These are phyloP conservation scores for Pseudogymnoascus sp. DNA, from an alignment of 2,329 filamentous ascomycete species.

Conservation along the genomic window DNA sequence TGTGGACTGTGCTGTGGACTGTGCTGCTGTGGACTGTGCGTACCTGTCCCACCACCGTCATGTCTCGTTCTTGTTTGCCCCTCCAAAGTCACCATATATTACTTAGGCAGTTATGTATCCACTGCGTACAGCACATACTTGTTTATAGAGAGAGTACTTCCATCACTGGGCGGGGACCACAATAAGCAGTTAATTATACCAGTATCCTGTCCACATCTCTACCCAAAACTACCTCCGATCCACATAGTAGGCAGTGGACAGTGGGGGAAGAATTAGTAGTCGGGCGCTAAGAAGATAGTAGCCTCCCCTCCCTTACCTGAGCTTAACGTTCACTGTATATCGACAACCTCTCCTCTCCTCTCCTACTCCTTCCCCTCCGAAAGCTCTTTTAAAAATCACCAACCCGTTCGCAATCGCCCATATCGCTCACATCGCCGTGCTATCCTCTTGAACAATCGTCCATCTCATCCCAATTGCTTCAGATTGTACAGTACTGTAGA, in stretches of 20 bases:
- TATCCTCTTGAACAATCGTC: background rate
- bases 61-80: background rate
- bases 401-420: background rate
- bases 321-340: background rate
- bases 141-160: background rate
- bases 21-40: background rate
- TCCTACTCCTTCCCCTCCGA: background rate
- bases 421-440: background rate
- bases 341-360: background rate
- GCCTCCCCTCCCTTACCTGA: background rate
- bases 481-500: slow-evolving; percentile 3
- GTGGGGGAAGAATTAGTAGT: slow-evolving; percentile 3
- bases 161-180: background rate
- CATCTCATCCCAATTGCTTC: slow-evolving; percentile 2
- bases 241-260: slow-evolving; percentile 2
- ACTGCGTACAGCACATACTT: background rate
- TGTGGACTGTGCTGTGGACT: background rate
- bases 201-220: background rate
- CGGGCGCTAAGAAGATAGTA: background rate
- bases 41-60: background rate
- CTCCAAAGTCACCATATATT: background rate
- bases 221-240: background rate
- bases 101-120: background rate
- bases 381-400: background rate
- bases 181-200: background rate